phyloP scores from a whole-genome alignment of 345 rosid species.

The Eucalyptus microcorys region DNA sequence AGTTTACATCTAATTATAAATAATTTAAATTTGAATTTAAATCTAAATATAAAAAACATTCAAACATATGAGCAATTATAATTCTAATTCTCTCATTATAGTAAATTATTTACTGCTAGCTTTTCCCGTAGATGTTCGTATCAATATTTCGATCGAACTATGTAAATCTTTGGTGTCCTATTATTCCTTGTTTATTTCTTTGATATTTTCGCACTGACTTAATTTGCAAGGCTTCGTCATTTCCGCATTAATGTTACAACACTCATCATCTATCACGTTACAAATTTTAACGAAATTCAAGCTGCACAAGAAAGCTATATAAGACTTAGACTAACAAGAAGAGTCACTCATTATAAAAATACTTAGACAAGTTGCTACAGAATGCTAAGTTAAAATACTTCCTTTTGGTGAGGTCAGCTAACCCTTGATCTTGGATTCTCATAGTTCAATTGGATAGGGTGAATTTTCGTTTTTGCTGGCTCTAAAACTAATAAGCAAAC shows the following conservation, averaged over 20 bases:
- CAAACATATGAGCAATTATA: too few relatives aligned
- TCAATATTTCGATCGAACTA: fast-evolving
- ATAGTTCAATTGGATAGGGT: not conserved
- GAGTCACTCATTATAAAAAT: not conserved
- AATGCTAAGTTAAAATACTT: not conserved
- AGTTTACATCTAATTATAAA: too few relatives aligned
- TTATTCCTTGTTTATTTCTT: too few relatives aligned
- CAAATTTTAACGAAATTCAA: not conserved
- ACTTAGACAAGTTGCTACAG: not conserved
- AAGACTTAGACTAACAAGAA: not conserved
- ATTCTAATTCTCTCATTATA: fast-evolving
- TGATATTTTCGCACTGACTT: too few relatives aligned
- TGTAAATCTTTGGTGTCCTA: too few relatives aligned
- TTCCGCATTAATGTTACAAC: too few relatives aligned
- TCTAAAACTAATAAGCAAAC: not conserved
- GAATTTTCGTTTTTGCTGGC: not conserved
- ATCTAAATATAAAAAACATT: fast-evolving
- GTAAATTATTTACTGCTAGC: fast-evolving
- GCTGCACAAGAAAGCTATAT: not conserved
- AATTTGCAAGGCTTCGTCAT: fast-evolving
- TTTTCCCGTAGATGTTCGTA: fast-evolving
- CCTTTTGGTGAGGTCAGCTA: not conserved
- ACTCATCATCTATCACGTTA: not conserved
- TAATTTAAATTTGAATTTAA: fast-evolving
- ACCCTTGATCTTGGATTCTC: not conserved